phyloP scores from a whole-genome alignment of 1,284 basidiomycete genomes.

The Erythrobasidium hasegawianum region DNA sequence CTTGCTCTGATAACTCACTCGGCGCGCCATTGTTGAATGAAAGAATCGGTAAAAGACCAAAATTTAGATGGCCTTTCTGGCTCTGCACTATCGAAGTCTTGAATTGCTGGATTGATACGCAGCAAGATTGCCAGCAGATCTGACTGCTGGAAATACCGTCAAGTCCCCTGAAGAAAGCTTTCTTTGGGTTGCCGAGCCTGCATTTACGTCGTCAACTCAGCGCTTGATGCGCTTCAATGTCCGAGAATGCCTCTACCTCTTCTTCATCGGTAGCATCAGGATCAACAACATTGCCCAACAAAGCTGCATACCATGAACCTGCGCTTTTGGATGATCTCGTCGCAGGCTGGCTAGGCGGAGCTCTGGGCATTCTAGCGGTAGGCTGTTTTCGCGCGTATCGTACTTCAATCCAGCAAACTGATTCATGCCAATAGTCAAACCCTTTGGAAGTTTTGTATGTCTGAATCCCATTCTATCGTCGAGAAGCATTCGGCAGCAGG shows the following conservation, averaged over 20 bases:
- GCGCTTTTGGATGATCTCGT: constrained; percentile 25
- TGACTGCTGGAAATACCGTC: background rate
- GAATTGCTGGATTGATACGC: background rate
- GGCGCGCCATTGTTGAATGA: constrained; percentile 17
- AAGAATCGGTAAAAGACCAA: background rate
- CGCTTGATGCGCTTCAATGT: constrained; percentile 17
- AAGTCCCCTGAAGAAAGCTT: background rate
- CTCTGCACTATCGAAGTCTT: background rate
- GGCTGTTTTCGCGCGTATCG: background rate
- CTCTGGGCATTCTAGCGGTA: constrained; percentile 32
- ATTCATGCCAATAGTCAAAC: constrained; percentile 1
- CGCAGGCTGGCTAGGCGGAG: constrained; percentile 36
- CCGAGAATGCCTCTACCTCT: constrained; percentile 8
- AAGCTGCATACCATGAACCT: constrained; percentile 20
- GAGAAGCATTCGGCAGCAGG: background rate
- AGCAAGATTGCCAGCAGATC: background rate
- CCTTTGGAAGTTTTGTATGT: constrained; percentile 23
- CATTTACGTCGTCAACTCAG: background rate
- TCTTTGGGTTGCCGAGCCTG: background rate
- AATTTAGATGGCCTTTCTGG: background rate
- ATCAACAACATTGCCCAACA: constrained; percentile 16
- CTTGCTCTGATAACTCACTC: background rate
- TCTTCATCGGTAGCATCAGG: background rate
- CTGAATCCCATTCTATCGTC: background rate
- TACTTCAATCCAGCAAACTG: background rate